phyloP scores from a whole-genome alignment of 208 protist genomes.

The Trypanosoma vivax region DNA sequence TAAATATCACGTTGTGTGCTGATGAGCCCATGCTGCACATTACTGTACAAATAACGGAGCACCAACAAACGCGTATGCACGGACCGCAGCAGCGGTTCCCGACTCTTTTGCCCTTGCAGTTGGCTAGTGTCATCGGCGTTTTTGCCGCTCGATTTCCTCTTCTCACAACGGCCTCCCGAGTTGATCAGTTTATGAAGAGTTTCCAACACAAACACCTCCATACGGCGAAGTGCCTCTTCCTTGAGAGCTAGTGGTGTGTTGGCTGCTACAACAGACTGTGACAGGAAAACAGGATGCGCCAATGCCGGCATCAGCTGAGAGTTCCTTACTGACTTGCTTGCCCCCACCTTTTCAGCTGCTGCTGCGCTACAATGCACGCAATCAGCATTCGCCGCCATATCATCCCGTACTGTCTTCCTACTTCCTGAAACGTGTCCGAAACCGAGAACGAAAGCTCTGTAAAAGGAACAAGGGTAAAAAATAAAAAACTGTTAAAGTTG shows the following conservation, averaged over 20 bases:
- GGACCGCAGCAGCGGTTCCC: neutral
- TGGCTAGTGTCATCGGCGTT: neutral
- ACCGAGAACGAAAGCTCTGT: too few relatives aligned
- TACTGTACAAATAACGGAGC: conserved; percentile 33
- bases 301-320: neutral
- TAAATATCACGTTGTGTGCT: conserved; percentile 79
- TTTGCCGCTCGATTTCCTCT: neutral
- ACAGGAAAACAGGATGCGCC: conserved; percentile 10
- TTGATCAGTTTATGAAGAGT: conserved; percentile 21
- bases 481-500: too few relatives aligned
- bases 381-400: too few relatives aligned
- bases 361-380: too few relatives aligned
- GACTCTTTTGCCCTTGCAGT: neutral
- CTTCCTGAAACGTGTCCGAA: too few relatives aligned
- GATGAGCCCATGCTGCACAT: conserved; percentile 31
- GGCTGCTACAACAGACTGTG: conserved; percentile 8
- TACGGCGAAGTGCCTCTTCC: conserved; percentile 48
- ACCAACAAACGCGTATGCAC: conserved; percentile 34
- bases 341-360: too few relatives aligned
- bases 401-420: too few relatives aligned
- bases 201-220: conserved; percentile 44
- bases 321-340: too few relatives aligned
- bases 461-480: too few relatives aligned
- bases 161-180: neutral
- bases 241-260: conserved; percentile 20